Percentiles rank a stretch among this genome's conserved stretches.
These are phyloP conservation scores for Pleurozium schreberi DNA, from an alignment of 225 moss, liverwort and hornwort species.

Conservation along the genomic window DNA sequence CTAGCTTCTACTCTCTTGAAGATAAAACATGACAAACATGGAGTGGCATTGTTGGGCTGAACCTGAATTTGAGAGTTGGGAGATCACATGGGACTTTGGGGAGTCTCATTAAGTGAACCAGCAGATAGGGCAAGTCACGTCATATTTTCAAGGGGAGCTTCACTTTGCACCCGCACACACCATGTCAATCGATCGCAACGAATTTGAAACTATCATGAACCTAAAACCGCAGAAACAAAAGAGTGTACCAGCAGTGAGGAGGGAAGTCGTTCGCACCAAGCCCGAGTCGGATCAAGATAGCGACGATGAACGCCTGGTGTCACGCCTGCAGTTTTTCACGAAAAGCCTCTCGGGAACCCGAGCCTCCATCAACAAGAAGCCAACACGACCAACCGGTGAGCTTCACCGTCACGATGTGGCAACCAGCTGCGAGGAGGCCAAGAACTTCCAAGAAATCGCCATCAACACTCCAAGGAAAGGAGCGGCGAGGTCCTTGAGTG, in stretches of 20 bases:
- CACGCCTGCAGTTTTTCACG: slow-evolving; percentile 9
- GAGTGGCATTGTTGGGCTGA: not conserved
- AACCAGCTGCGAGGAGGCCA: slow-evolving; percentile 14
- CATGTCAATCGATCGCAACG: not conserved
- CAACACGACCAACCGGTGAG: not conserved
- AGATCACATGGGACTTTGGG: not conserved
- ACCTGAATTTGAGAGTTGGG: not conserved
- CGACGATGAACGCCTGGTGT: slow-evolving; percentile 1
- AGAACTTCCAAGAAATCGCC: not conserved
- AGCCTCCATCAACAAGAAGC: not conserved
- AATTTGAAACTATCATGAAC: not conserved
- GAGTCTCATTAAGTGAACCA: not conserved
- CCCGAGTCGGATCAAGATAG: slow-evolving; percentile 8
- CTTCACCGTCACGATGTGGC: not conserved
- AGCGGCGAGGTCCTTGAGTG: slow-evolving; percentile 16
- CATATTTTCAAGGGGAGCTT: not conserved
- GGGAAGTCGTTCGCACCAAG: not conserved
- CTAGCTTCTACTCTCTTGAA: not conserved
- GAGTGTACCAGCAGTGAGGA: not conserved
- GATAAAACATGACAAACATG: not conserved
- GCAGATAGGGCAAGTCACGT: not conserved
- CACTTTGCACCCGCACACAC: not conserved
- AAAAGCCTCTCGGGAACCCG: not conserved
- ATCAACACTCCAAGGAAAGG: not conserved
- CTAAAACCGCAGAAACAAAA: slow-evolving; percentile 18